Conservation (phyloP, 352 stramenopile genomes). For the Globisporangium rhizosaccharum region DNA sequence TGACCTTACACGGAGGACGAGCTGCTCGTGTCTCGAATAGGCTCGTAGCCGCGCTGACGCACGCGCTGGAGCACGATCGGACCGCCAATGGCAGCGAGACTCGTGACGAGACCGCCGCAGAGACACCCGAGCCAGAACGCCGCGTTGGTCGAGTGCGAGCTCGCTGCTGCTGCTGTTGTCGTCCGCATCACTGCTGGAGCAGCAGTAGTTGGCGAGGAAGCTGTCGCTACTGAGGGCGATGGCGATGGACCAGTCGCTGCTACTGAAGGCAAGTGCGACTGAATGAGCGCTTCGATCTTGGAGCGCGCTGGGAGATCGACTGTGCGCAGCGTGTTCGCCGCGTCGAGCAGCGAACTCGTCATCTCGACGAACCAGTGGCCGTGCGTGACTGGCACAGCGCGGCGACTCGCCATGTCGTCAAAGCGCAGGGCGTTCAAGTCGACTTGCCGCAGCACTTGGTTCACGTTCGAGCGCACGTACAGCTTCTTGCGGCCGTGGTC, state of each 20-base stretch:
- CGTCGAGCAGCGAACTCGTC: constrained; percentile 33
- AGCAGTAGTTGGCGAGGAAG: not conserved
- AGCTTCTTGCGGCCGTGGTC: constrained; percentile 56
- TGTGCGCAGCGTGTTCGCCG: constrained; percentile 34
- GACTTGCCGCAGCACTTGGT: constrained; percentile 58
- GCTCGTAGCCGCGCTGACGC: not conserved
- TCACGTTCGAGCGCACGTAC: constrained; percentile 68
- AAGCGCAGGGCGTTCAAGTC: constrained; percentile 62
- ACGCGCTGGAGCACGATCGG: not conserved
- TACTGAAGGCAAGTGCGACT: not conserved
- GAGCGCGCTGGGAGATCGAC: constrained; percentile 56
- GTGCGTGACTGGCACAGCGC: constrained; percentile 51
- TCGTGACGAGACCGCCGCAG: not conserved
- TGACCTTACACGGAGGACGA: not conserved
- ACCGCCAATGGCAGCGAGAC: not conserved
- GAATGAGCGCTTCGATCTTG: constrained; percentile 32
- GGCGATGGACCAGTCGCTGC: too few species aligned
- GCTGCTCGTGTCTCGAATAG: not conserved
- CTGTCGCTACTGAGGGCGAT: not conserved
- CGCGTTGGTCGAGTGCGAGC: not conserved
- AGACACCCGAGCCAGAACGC: not conserved
- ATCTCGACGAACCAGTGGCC: constrained; percentile 64
- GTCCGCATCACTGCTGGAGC: not conserved
- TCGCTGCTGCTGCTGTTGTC: not conserved
- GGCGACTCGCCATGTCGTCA: constrained; percentile 25